Percentiles rank a stretch among this genome's conserved stretches.
phyloP scores from a whole-genome alignment of 345 rosid species.

The Salix udensis region DNA sequence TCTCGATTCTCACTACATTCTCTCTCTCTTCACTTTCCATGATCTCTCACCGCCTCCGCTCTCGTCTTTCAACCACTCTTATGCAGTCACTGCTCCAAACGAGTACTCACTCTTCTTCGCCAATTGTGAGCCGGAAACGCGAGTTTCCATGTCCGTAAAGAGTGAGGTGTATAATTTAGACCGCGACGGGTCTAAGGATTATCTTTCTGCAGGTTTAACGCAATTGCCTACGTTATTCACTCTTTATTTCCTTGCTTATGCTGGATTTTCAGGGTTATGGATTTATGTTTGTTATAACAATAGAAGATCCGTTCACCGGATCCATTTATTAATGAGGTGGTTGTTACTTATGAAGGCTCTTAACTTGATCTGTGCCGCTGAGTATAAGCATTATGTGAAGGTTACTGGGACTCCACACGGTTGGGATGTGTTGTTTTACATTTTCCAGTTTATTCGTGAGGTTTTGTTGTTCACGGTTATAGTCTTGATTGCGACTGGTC shows the following conservation, averaged over 20 bases:
- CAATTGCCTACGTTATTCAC: slow-evolving; percentile 63
- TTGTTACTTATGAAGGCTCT: slow-evolving; percentile 77
- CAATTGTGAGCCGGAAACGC: slow-evolving; percentile 74
- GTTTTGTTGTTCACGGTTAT: slow-evolving; percentile 87
- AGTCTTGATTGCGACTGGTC: slow-evolving; percentile 91
- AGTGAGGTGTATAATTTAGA: slow-evolving; percentile 78
- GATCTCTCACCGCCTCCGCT: slow-evolving; percentile 78
- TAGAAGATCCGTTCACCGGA: slow-evolving; percentile 60
- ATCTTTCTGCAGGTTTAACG: slow-evolving; percentile 71
- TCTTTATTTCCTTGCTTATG: slow-evolving; percentile 54
- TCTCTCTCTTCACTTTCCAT: slow-evolving; percentile 63
- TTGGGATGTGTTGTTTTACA: slow-evolving; percentile 87
- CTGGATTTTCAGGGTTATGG: slow-evolving; percentile 61
- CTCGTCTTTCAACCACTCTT: slow-evolving; percentile 54
- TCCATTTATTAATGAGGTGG: slow-evolving; percentile 77
- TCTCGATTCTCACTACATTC: slow-evolving; percentile 63
- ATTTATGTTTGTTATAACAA: slow-evolving; percentile 48
- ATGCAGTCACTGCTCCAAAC: slow-evolving; percentile 63
- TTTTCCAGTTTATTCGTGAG: slow-evolving; percentile 80
- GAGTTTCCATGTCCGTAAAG: slow-evolving; percentile 70
- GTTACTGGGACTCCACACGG: slow-evolving; percentile 94
- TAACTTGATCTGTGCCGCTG: slow-evolving; percentile 87
- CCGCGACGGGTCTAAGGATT: slow-evolving; percentile 53
- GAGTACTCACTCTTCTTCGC: slow-evolving; percentile 90
- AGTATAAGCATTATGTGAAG: slow-evolving; percentile 79